A percentile compares a stretch with the other conserved stretches of the same genome.
Conservation (phyloP, 2,329 filamentous ascomycete genomes). For the Hymenoscyphus repandus region DNA sequence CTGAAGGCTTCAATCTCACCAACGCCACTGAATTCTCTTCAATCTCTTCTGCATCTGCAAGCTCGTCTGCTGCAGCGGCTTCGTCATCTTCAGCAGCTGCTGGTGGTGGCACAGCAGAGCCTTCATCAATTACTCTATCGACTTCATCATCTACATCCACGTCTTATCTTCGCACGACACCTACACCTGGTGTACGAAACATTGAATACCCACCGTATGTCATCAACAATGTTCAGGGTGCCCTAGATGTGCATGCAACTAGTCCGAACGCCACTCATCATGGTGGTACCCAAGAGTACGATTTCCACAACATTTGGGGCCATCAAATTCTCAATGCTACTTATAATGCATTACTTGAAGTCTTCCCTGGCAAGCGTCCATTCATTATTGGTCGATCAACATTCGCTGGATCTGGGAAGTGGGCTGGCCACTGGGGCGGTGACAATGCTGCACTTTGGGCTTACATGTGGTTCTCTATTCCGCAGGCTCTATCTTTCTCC, state of each 20-base stretch:
- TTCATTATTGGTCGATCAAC: slow-evolving; percentile 72
- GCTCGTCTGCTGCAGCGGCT: slow-evolving; percentile 54
- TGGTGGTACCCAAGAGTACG: slow-evolving; percentile 64
- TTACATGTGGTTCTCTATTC: slow-evolving; percentile 54
- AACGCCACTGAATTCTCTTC: slow-evolving; percentile 58
- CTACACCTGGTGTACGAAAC: background rate
- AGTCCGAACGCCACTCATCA: slow-evolving; percentile 63
- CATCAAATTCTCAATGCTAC: slow-evolving; percentile 73
- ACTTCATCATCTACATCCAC: slow-evolving; percentile 18
- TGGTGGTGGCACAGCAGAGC: slow-evolving; percentile 29
- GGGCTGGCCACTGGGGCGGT: slow-evolving; percentile 59
- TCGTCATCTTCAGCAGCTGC: slow-evolving; percentile 33
- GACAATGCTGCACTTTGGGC: slow-evolving; percentile 55
- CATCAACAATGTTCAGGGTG: slow-evolving; percentile 39
- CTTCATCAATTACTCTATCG: too few species aligned
- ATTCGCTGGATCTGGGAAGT: slow-evolving; percentile 63
- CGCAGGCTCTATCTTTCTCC: slow-evolving; percentile 55
- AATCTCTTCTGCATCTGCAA: slow-evolving; percentile 64
- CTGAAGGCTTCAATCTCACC: slow-evolving; percentile 64
- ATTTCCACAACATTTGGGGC: slow-evolving; percentile 74
- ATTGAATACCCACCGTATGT: slow-evolving; percentile 36
- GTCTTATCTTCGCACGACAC: background rate
- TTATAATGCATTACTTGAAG: slow-evolving; percentile 38
- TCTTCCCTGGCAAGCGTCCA: slow-evolving; percentile 52
- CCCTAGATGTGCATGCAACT: slow-evolving; percentile 53